Conservation (phyloP, 1,284 basidiomycete species). For the Irpex sp. region DNA sequence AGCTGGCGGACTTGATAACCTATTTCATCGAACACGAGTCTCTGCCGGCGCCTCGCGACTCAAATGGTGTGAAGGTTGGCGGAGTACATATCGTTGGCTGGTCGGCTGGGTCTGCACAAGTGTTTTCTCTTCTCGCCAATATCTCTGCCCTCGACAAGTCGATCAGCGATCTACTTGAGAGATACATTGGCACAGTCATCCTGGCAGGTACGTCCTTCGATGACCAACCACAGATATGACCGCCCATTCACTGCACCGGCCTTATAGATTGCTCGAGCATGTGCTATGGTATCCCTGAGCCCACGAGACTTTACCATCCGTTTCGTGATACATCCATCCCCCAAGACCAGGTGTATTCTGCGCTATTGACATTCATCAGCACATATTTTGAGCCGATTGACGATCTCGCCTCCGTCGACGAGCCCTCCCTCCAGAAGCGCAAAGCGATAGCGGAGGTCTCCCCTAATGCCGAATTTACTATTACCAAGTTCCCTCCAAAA, state of each 20-base stretch:
- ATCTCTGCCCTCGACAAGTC: not conserved
- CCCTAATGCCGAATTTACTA: not conserved
- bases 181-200: not conserved
- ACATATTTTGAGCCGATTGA: not conserved
- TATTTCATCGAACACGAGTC: not conserved
- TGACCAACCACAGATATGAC: not conserved
- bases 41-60: not conserved
- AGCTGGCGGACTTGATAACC: not conserved
- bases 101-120: not conserved
- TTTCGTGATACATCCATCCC: constrained; percentile 3
- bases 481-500: not conserved
- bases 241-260: not conserved
- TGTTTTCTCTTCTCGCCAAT: not conserved
- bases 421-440: not conserved
- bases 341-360: not conserved
- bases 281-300: not conserved
- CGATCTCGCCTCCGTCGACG: not conserved
- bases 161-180: not conserved
- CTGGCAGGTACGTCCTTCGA: not conserved
- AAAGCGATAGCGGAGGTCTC: not conserved
- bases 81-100: not conserved
- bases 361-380: not conserved
- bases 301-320: constrained; percentile 4
- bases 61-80: not conserved
- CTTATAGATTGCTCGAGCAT: not conserved